Conservation (phyloP, 2,329 filamentous ascomycete species). For the Colletotrichum filicis region DNA sequence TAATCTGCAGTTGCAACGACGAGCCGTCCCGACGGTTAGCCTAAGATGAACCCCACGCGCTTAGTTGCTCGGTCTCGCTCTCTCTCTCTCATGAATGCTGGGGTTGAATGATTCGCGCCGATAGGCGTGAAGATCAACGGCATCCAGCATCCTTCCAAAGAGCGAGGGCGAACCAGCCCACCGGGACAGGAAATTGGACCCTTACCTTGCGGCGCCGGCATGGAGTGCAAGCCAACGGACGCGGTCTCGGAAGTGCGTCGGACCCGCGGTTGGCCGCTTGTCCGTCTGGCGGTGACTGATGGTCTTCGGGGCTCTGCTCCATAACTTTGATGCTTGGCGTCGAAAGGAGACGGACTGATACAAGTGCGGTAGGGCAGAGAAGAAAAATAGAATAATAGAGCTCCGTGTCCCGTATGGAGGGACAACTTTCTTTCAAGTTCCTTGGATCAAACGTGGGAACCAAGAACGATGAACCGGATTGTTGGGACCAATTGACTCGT, state of each 20-base stretch:
- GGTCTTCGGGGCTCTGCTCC: slow-evolving; percentile 33
- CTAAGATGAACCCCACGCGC: neutral
- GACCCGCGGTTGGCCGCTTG: slow-evolving; percentile 30
- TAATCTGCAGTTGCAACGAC: slow-evolving; percentile 22
- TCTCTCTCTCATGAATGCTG: neutral
- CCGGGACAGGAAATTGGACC: neutral
- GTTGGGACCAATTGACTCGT: neutral
- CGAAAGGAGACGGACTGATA: slow-evolving; percentile 13
- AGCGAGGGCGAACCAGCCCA: neutral
- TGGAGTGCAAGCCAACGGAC: slow-evolving; percentile 34
- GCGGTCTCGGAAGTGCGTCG: slow-evolving; percentile 34
- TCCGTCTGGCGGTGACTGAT: slow-evolving; percentile 30
- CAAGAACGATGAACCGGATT: neutral
- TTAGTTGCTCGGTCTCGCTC: neutral
- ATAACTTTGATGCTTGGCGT: slow-evolving; percentile 17
- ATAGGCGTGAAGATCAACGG: neutral
- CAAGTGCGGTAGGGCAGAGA: neutral
- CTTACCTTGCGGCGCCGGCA: slow-evolving; percentile 34
- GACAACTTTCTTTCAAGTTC: neutral
- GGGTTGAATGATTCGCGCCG: neutral
- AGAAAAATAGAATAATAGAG: neutral
- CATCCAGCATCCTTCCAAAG: neutral
- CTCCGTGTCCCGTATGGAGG: neutral
- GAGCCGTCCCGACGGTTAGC: slow-evolving; percentile 25
- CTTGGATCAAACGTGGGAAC: neutral